Percentiles rank a stretch among this genome's conserved stretches.
phyloP scores from a whole-genome alignment of 164 flowering plant genomes.

The Buxus sempervirens region DNA sequence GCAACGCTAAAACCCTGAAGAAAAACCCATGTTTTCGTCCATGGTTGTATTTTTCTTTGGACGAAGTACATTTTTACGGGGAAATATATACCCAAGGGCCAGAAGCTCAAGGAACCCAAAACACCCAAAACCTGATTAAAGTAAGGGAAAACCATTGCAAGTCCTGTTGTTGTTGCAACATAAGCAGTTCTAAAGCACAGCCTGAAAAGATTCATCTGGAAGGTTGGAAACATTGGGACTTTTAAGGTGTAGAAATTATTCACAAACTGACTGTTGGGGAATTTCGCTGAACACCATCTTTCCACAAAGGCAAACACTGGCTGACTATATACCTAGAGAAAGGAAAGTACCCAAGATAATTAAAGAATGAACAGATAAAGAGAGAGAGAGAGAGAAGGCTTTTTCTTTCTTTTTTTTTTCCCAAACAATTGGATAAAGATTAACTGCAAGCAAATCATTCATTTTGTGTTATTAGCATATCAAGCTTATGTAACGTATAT shows the following conservation, averaged over 20 bases:
- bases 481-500: no score
- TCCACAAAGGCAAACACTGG: slow-evolving; percentile 53
- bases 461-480: no score
- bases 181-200: slow-evolving; percentile 49
- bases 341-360: not conserved
- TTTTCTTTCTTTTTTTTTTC: no score
- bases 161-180: slow-evolving; percentile 39
- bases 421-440: no score
- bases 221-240: slow-evolving; percentile 32
- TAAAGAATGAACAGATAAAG: no score
- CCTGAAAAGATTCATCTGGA: slow-evolving; percentile 35
- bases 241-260: slow-evolving; percentile 22
- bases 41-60: slow-evolving; percentile 39
- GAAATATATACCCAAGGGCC: slow-evolving; percentile 68
- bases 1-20: slow-evolving; percentile 34
- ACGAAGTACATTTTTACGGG: slow-evolving; percentile 67
- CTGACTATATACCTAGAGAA: slow-evolving; percentile 49
- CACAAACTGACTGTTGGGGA: slow-evolving; percentile 40
- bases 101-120: slow-evolving; percentile 50
- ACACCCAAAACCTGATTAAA: slow-evolving; percentile 65
- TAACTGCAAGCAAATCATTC: no score
- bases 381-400: no score
- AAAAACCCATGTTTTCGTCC: slow-evolving; percentile 51
- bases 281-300: slow-evolving; percentile 30
- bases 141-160: slow-evolving; percentile 62